A percentile compares a stretch with the other conserved stretches of the same genome.
Evolutionary conservation across 2,329 filamentous ascomycete genomes (phyloP).

Genomic region (Hypoxylon sp.): DNA sequence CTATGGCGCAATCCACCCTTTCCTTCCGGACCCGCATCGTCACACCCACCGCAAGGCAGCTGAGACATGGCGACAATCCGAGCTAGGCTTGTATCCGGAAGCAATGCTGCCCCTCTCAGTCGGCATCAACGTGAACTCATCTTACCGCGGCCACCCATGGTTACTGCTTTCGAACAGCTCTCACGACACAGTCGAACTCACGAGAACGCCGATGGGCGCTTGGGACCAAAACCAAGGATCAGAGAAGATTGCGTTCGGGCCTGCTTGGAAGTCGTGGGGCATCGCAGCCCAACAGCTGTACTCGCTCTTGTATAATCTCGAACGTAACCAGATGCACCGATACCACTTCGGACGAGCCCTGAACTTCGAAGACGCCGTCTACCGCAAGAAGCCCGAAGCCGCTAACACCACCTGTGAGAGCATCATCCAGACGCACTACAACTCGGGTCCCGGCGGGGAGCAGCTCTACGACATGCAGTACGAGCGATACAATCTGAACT

Average conservation of each 20-base stretch:
- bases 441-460: conserved; percentile 46
- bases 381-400: conserved; percentile 28
- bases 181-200: conserved; percentile 54
- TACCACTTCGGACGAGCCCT: conserved; percentile 62
- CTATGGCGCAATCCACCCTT: conserved; percentile 65
- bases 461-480: conserved; percentile 63
- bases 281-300: conserved; percentile 63
- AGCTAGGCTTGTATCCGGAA: conserved; percentile 41
- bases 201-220: conserved; percentile 63
- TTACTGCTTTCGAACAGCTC: conserved; percentile 58
- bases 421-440: not conserved
- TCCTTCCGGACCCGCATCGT: conserved; percentile 63
- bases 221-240: conserved; percentile 22
- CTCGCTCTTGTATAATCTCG: conserved; percentile 65
- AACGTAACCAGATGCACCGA: conserved; percentile 58
- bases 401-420: not conserved
- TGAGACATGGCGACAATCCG: conserved; percentile 58
- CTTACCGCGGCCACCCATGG: conserved; percentile 65
- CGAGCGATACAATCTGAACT: conserved; percentile 65
- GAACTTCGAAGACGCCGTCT: conserved; percentile 37
- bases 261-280: conserved; percentile 63
- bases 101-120: conserved; percentile 20
- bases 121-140: conserved; percentile 44
- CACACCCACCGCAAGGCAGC: conserved; percentile 46
- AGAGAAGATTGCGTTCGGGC: conserved; percentile 54